A percentile compares a stretch with the other conserved stretches of the same genome.
Evolutionary conservation across 2,329 filamentous ascomycete species (phyloP).

Genomic region (Xylaria polymorpha): DNA sequence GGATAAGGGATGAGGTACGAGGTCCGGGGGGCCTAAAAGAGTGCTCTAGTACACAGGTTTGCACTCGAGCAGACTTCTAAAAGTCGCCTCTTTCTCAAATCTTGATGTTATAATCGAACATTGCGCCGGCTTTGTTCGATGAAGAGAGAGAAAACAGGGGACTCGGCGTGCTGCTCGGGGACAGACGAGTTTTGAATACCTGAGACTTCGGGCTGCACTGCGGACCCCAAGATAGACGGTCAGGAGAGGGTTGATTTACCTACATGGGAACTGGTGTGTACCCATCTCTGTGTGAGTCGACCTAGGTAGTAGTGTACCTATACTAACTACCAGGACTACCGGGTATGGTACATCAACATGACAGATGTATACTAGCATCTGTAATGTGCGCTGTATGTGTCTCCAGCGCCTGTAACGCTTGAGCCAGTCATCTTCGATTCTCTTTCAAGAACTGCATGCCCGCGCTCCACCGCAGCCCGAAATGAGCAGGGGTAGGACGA

Average conservation of each 20-base stretch:
- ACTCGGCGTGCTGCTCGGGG: constrained; percentile 48
- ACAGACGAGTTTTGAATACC: constrained; percentile 52
- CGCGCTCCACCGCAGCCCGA: constrained; percentile 32
- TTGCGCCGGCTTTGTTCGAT: constrained; percentile 64
- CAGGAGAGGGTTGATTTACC: constrained; percentile 36
- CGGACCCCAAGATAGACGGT: constrained; percentile 41
- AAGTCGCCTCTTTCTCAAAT: constrained; percentile 60
- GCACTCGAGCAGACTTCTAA: constrained; percentile 63
- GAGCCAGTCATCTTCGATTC: constrained; percentile 29
- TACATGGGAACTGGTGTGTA: constrained; percentile 33
- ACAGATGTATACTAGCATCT: constrained; percentile 18
- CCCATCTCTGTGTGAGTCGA: constrained; percentile 27
- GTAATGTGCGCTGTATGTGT: constrained; percentile 37
- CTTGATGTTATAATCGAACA: constrained; percentile 66
- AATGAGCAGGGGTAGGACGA: constrained; percentile 25
- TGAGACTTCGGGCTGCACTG: constrained; percentile 38
- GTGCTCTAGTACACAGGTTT: constrained; percentile 42
- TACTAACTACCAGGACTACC: no score
- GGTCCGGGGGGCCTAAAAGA: constrained; percentile 33
- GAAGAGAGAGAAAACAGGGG: constrained; percentile 54
- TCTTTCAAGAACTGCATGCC: constrained; percentile 37
- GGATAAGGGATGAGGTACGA: constrained; percentile 29
- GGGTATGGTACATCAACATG: constrained; percentile 6
- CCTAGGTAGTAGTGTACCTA: neutral
- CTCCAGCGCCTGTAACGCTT: constrained; percentile 32